Base-by-base conservation (phyloP, 441 rosid species). In the Syzygium syzygioides region DNA sequence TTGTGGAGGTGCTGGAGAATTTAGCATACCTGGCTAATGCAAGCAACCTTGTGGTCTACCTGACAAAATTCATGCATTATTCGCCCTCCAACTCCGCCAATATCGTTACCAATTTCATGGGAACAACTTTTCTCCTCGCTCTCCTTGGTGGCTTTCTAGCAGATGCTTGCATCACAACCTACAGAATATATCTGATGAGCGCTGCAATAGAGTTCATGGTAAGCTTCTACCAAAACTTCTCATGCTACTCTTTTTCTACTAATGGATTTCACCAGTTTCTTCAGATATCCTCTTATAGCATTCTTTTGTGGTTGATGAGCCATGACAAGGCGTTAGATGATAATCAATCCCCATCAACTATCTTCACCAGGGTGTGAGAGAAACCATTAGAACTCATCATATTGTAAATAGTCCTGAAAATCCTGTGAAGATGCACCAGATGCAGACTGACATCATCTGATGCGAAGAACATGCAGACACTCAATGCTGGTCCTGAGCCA, bases 1-100 rank as follows among this genome's bases (percentile, higher is more conserved):
- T 26, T 88, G 99, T 95, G 91, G 99, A 96, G 92, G 93, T 95
- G 23, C 91, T 96, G 93, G 98, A 97, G 95, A 97, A 96, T 88
- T 94, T 96, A 53, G 99, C 99, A 87, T 97, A 88, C 92, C 95
- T 95, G 88, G 97, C 98, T 54, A 95, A 93, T 93, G 98, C 99
- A 62, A 97, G 99, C 92, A 97, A 97, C 92, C 95, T 97, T 71
- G 98, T 97, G 90, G 92, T 96, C 48, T 97, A 97, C 92, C 92
- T 95, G 62, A 92, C 95, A 18, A 95, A 90, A 88, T 94, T 94
- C 90, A 95, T 97, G 98, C 93, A 92, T 86, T 95, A 94, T 92
- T 92, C 98, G 28, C 98, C 96, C 45, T 95, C 98, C 4, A 94
- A 89, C 90, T 93, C 99, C 11, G 98, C 98, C 89, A 95, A 95